A percentile compares a stretch with the other conserved stretches of the same genome.
phyloP scores from a whole-genome alignment of 2,329 filamentous ascomycete species.

The Myriosclerotinia duriaeana region DNA sequence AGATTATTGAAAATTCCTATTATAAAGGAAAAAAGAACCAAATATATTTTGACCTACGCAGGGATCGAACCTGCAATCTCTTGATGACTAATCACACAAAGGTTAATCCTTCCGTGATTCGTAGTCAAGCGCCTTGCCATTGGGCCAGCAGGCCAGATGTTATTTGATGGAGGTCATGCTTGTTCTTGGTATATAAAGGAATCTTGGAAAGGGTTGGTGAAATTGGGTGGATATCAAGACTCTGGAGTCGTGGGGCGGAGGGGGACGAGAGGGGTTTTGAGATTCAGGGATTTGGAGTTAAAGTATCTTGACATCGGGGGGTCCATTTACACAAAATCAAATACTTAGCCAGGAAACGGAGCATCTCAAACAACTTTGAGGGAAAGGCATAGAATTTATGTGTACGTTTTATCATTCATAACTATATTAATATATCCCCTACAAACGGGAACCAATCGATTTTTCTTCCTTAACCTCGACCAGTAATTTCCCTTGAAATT shows the following conservation, averaged over 20 bases:
- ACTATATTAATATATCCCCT: slow-evolving; percentile 3
- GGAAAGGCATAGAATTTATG: neutral
- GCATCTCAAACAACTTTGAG: neutral
- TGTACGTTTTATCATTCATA: neutral
- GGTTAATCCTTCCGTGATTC: slow-evolving; percentile 36
- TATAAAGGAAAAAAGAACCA: too few species aligned
- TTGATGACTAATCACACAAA: slow-evolving; percentile 40
- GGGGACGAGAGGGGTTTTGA: neutral
- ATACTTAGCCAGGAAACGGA: neutral
- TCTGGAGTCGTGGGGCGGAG: neutral
- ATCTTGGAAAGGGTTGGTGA: too few species aligned
- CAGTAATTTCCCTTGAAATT: slow-evolving; percentile 51
- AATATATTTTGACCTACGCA: slow-evolving; percentile 32
- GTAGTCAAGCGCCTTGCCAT: slow-evolving; percentile 27
- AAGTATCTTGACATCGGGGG: neutral
- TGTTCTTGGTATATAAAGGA: too few species aligned
- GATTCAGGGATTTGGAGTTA: neutral
- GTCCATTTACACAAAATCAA: neutral
- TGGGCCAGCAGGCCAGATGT: slow-evolving; percentile 24
- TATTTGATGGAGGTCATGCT: too few species aligned
- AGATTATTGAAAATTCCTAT: too few species aligned
- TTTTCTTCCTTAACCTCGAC: slow-evolving; percentile 50
- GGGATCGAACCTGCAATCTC: slow-evolving; percentile 49
- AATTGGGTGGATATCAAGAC: too few species aligned
- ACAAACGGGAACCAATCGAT: slow-evolving; percentile 25